Base-by-base conservation (phyloP, 371 early-diverging fungal species). In the Mucor indicus region DNA sequence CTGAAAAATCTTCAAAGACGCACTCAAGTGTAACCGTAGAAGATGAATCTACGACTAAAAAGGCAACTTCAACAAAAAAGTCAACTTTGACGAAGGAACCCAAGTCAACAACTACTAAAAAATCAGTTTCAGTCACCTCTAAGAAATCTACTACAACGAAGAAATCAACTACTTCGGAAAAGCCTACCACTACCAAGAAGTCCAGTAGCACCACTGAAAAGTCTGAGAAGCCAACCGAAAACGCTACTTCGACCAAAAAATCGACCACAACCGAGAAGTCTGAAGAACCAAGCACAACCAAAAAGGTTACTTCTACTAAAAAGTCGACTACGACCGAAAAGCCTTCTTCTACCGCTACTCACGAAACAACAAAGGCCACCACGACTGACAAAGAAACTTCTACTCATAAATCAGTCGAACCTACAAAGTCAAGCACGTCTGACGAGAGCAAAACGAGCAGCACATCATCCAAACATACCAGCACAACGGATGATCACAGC, bases 291-390 rank as follows among this genome's bases (percentile, higher is more conserved):
- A 27, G 37, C 9, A 46, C 35, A 21, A n/a, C 29, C 10, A 17
- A 48, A 11, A 48, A 39, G 39, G 25, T 21, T 16, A 27, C 40
- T 9, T 17, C 37, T 3, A 37, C 37, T 16, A 22, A 50, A n/a
- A 21, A 42, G 15, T 13, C 37, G 7, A 33, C 48, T 16, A 29
- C 41, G 3, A 52, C 61, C 13, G 40, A 38, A 21, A 30, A 42
- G 31, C 35, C 44, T 42, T 30, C 44, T 24, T 3, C 38, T n/a
- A 48, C 44, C 24, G 5, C 20, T 39, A 41, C 39, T n/a, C 25
- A 35, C 46, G 22, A 35, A 7, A 33, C 52, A 0, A 33, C 38
- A 1, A 57, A 55, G 20, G 15, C 43, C 11, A 38, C 49, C 13
- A 45, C 42, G 2, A 23, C 20, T 17, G 55, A 44, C 10, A 31